Conservation (phyloP, 352 stramenopile genomes). For the Globisporangium parvum region DNA sequence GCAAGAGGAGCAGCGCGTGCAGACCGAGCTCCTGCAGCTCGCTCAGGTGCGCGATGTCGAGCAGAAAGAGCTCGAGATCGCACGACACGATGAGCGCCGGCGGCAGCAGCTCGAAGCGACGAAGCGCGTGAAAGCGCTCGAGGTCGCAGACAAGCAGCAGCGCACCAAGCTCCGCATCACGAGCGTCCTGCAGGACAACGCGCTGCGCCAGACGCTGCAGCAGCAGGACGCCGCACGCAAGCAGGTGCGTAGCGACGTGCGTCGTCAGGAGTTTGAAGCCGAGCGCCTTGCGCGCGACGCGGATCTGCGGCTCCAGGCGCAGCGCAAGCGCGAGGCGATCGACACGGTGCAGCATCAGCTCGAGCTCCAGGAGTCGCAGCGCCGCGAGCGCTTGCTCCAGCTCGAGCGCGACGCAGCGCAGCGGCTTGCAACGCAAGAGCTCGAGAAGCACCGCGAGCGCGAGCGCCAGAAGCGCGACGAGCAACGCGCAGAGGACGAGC, state of each 20-base stretch:
- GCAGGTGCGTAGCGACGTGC: slow-evolving; percentile 57
- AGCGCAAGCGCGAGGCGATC: slow-evolving; percentile 58
- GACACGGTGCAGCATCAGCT: slow-evolving; percentile 57
- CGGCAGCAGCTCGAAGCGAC: slow-evolving; percentile 41
- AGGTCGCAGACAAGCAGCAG: slow-evolving; percentile 52
- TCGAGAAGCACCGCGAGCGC: slow-evolving; percentile 43
- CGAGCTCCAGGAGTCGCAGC: slow-evolving; percentile 42
- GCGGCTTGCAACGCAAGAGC: slow-evolving; percentile 34
- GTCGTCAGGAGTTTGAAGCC: slow-evolving; percentile 33
- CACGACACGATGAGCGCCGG: slow-evolving; percentile 34
- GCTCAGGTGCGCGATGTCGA: slow-evolving; percentile 37
- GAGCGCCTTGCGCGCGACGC: slow-evolving; percentile 42
- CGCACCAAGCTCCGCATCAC: slow-evolving; percentile 63
- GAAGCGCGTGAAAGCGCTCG: slow-evolving; percentile 31
- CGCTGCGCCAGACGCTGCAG: slow-evolving; percentile 37
- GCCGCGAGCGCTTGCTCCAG: slow-evolving; percentile 35
- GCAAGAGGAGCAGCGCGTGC: slow-evolving; percentile 48
- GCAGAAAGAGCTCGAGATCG: slow-evolving; percentile 41
- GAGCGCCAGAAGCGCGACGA: slow-evolving; percentile 50
- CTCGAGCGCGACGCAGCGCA: slow-evolving; percentile 42
- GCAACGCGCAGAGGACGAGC: slow-evolving; percentile 39
- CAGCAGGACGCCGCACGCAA: slow-evolving; percentile 48
- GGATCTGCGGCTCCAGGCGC: slow-evolving; percentile 34
- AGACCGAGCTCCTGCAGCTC: slow-evolving; percentile 40
- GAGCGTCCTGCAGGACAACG: slow-evolving; percentile 56